Evolutionary conservation across 306 rosid species (phyloP).

Genomic region (Sesbania bispinosa): DNA sequence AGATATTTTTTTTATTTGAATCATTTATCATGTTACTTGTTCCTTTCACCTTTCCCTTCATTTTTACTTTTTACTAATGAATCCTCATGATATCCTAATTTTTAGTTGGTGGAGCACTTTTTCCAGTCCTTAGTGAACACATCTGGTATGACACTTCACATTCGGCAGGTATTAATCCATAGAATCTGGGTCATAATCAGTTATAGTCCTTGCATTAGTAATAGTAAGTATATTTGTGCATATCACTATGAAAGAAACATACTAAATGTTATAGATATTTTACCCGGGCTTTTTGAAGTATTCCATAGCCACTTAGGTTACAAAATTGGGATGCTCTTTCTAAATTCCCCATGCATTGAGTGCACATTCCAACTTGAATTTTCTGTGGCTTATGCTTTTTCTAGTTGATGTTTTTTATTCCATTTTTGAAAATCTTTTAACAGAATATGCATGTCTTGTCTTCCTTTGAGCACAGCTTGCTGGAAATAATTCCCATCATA

Average conservation of each 20-base stretch:
- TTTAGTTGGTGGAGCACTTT: slow-evolving; percentile 94
- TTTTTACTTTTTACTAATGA: background rate
- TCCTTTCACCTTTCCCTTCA: background rate
- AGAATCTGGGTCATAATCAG: slow-evolving; percentile 5
- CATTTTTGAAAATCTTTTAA: slow-evolving; percentile 7
- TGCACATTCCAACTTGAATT: background rate
- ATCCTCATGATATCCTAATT: slow-evolving; percentile 3
- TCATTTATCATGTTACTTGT: background rate
- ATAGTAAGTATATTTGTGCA: slow-evolving; percentile 2
- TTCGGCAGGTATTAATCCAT: slow-evolving; percentile 66
- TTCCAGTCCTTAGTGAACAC: slow-evolving; percentile 95
- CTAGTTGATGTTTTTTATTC: slow-evolving; percentile 14
- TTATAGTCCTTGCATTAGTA: slow-evolving; percentile 7
- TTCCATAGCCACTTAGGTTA: background rate
- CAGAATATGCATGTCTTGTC: background rate
- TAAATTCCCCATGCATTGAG: slow-evolving; percentile 17
- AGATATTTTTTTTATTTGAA: background rate
- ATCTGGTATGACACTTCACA: slow-evolving; percentile 97
- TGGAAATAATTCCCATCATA: slow-evolving; percentile 92
- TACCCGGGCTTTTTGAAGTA: background rate
- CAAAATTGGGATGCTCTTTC: slow-evolving; percentile 1
- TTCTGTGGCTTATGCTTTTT: background rate
- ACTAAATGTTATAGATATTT: background rate
- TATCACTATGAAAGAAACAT: background rate
- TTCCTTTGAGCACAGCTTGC: slow-evolving; percentile 60